A percentile compares a stretch with the other conserved stretches of the same genome.
Conservation (phyloP, 805 yeast genomes). For the Maudiozyma barnettii region DNA sequence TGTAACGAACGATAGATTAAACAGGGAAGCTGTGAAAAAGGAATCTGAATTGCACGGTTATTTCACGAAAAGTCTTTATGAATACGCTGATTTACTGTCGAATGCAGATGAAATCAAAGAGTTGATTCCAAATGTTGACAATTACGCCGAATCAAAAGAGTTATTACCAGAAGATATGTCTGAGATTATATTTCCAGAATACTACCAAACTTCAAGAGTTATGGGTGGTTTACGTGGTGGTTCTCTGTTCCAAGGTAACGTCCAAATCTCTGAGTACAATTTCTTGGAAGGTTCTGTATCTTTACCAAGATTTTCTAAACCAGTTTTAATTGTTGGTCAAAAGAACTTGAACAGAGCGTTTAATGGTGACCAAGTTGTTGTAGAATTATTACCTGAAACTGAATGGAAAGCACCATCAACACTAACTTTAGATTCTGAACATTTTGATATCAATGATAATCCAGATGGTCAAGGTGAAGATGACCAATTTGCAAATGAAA, state of each 20-base stretch:
- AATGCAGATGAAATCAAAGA: constrained; percentile 69
- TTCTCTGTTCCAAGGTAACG: constrained; percentile 74
- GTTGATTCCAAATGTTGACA: constrained; percentile 53
- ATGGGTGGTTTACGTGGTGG: constrained; percentile 89
- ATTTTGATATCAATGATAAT: constrained; percentile 48
- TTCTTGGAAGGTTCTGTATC: constrained; percentile 78
- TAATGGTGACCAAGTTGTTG: constrained; percentile 84
- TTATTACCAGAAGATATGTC: constrained; percentile 15
- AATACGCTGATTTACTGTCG: constrained; percentile 64
- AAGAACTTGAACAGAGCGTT: constrained; percentile 83
- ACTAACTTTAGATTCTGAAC: constrained; percentile 67
- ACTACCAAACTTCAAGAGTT: constrained; percentile 68
- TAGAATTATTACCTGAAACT: constrained; percentile 74
- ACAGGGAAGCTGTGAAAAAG: constrained; percentile 43
- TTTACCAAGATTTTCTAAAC: constrained; percentile 65
- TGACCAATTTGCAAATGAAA: constrained; percentile 33
- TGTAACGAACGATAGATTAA: constrained; percentile 71
- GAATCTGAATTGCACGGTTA: constrained; percentile 35
- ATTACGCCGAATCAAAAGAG: constrained; percentile 19
- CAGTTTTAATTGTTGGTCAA: constrained; percentile 72
- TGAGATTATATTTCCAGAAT: constrained; percentile 63
- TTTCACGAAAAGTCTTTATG: constrained; percentile 46
- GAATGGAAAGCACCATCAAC: constrained; percentile 85
- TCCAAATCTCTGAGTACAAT: constrained; percentile 76
- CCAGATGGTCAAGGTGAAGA: constrained; percentile 42